These are phyloP conservation scores for Dothistroma septosporum DNA, from an alignment of 2,329 filamentous ascomycete genomes.

Conservation along the genomic window DNA sequence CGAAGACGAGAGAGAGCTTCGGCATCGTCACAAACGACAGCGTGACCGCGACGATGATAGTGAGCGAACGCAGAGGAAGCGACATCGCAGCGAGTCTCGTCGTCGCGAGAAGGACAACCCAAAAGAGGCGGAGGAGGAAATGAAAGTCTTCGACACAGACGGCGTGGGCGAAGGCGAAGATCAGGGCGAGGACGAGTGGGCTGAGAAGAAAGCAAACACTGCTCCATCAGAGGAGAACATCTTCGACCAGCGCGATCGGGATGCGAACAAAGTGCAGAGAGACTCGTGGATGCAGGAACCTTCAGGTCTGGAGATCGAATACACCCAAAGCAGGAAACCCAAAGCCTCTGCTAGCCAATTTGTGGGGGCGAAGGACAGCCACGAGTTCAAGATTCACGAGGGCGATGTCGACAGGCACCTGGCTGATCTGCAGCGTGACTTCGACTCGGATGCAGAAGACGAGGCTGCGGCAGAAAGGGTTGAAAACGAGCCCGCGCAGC, in stretches of 20 bases:
- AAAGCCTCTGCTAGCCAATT: constrained; percentile 43
- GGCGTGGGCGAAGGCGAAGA: constrained; percentile 32
- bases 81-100: constrained; percentile 32
- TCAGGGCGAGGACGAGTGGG: constrained; percentile 43
- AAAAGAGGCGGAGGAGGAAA: constrained; percentile 23
- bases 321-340: constrained; percentile 60
- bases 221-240: constrained; percentile 42
- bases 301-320: constrained; percentile 77
- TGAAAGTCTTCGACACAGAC: constrained; percentile 33
- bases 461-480: constrained; percentile 38
- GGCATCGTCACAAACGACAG: constrained; percentile 46
- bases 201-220: constrained; percentile 43
- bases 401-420: constrained; percentile 76
- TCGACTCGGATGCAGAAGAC: constrained; percentile 51
- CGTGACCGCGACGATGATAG: constrained; percentile 43
- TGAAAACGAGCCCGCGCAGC: constrained; percentile 51
- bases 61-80: constrained; percentile 30
- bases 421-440: constrained; percentile 50
- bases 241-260: constrained; percentile 41
- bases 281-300: constrained; percentile 96
- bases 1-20: constrained; percentile 43
- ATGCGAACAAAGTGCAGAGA: constrained; percentile 52
- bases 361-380: constrained; percentile 52
- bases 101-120: constrained; percentile 29
- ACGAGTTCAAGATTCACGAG: constrained; percentile 68